Base-by-base conservation (phyloP, 2,329 filamentous ascomycete genomes). In the Aspergillus thermomutatus region DNA sequence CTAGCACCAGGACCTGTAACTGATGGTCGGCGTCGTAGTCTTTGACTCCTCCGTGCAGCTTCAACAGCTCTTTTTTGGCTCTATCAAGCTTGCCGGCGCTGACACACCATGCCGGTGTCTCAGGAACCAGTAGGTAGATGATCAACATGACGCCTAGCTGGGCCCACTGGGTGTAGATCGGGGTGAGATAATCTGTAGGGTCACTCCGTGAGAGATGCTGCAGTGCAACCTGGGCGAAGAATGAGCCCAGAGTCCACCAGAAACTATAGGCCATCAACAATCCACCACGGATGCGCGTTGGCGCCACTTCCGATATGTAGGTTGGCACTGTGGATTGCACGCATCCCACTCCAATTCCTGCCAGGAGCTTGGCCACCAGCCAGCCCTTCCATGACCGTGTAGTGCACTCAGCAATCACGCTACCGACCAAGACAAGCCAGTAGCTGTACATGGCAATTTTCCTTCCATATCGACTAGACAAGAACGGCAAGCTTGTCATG, bases 221-320 rank as follows among this genome's bases (percentile, higher is more conserved):
- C 19, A 59, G 50, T 1, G 56, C 56, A 1, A 58, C 50, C 45
- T 55, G 56, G 0, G 56, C 53, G 7, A 58, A 58, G 47, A 58
- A 58, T 1, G 53, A 56, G 2, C 56, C 56, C 3, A 56, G 37
- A 3, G 53, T 53, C 56, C 56, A 58, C 56, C 56, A 58, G 3
- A 58, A 41, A 58, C 56, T 58, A n/a, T 58, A 58, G 3, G 26
- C 27, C 53, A 58, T 58, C 50, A 58, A 34, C 46, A 58, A 27
- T 1, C 43, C 53, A 26, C 56, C 56, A 8, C 56, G 56, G 14
- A 58, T 56, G 3, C 56, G 53, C 6, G 48, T 41, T 1, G 56
- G 56, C 1, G 56, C 52, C 2, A 58, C 49, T 14, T 58, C 56
- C 3, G 56, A 41, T 11, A 58, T 58, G 11, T 58, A 58, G 2